These are phyloP conservation scores for Pseudevernia furfuracea DNA, from an alignment of 495 filamentous ascomycete genomes.

Conservation along the genomic window DNA sequence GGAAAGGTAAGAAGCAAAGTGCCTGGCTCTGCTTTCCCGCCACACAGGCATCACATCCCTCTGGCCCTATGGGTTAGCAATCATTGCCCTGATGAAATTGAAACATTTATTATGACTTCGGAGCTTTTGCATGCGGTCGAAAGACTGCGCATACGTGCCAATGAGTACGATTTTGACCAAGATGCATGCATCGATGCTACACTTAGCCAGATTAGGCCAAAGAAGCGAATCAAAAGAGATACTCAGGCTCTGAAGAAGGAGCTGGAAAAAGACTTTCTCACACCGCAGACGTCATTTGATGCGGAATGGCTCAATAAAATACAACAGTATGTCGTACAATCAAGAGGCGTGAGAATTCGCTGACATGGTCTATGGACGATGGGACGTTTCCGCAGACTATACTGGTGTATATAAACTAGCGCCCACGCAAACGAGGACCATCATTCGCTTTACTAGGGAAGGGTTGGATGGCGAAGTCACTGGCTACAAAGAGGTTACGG, in stretches of 20 bases:
- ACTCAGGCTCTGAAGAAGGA: conserved; percentile 54
- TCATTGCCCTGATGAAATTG: neutral
- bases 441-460: conserved; percentile 85
- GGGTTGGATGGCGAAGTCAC: conserved; percentile 90
- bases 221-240: conserved; percentile 49
- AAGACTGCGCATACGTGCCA: conserved; percentile 12
- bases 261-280: conserved; percentile 70
- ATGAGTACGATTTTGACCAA: conserved; percentile 9
- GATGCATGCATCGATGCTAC: conserved; percentile 49
- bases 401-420: conserved; percentile 75
- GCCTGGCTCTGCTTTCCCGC: neutral
- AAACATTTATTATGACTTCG: conserved; percentile 24
- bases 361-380: conserved; percentile 48
- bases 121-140: conserved; percentile 29
- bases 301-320: conserved; percentile 77
- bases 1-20: neutral
- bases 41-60: neutral
- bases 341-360: neutral
- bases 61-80: neutral
- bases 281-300: conserved; percentile 69
- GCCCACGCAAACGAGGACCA: conserved; percentile 84
- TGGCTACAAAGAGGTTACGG: conserved; percentile 89
- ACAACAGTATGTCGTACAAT: conserved; percentile 53
- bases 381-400: conserved; percentile 72
- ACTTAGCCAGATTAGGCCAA: conserved; percentile 46